Base-by-base conservation (phyloP, 2,329 filamentous ascomycete genomes). In the Pestalotiopsis sp. region DNA sequence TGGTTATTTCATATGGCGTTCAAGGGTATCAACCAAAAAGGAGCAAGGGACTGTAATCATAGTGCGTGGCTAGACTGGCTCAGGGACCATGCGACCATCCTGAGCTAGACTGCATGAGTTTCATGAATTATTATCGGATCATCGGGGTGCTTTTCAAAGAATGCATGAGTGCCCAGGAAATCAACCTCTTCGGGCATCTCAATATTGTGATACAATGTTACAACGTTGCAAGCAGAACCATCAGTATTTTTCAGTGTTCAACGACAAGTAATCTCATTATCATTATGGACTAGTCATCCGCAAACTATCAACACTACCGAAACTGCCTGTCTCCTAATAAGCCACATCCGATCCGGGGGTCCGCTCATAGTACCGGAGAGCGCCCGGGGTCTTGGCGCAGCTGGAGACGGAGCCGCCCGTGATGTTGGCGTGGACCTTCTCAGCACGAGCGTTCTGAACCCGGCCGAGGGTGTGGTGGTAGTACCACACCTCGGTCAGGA, bases 401-500 rank as follows among this genome's bases (percentile, higher is more conserved):
- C 81, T 89, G 27, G 84, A 86, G 58, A 83, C 74, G 25, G 80
- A 82, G 4, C 83, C 83, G 0, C 85, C 87, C 67, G 86, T 84
- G 2, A 84, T 81, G 67, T 80, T 78, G 7, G 81, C 80, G n/a
- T 78, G 75, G 11, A 84, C 75, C 4, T 83, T 81, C 27, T 86
- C 74, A 11, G 80, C 83, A 56, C 85, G 77, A 2, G 80, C 82
- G 67, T 83, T 79, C 79, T 91, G 90, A 6, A 88, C 85, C 17
- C 83, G 78, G 3, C 90, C 90, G 67, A 83, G 84, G 66, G 87
- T 86, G 77, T 91, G 85, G 77, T 87, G 84, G 74, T 91, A 91
- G 75, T 92, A 92, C 89, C 89, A 92, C 13, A 90, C 83, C 82
- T 92, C 90, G 69, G 77, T 85, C 62, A 92, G 72, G 39, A 85